A percentile compares a stretch with the other conserved stretches of the same genome.
phyloP scores from a whole-genome alignment of 2,329 filamentous ascomycete species.

The Didymella lethalis region DNA sequence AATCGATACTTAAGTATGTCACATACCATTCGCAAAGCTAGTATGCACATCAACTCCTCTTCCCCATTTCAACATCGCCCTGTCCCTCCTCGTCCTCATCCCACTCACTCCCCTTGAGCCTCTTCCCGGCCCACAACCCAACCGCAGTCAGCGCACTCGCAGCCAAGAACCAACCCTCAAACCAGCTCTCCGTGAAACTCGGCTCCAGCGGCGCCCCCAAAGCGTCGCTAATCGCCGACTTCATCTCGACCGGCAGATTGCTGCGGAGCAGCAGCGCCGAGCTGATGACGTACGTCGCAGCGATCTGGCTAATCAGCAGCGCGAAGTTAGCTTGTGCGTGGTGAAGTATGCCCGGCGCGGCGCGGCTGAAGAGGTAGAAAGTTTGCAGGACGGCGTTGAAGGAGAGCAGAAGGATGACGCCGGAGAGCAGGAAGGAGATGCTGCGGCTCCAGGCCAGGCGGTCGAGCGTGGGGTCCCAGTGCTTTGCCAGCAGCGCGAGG shows the following conservation, averaged over 20 bases:
- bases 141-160: slow-evolving; percentile 70
- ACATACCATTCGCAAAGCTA: no score
- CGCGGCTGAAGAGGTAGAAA: slow-evolving; percentile 79
- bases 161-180: slow-evolving; percentile 83
- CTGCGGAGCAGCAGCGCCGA: slow-evolving; percentile 78
- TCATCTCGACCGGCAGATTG: slow-evolving; percentile 79
- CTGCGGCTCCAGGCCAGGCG: slow-evolving; percentile 83
- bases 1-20: no score
- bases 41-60: slow-evolving; percentile 61
- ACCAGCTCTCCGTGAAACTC: slow-evolving; percentile 80
- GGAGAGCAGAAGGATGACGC: slow-evolving; percentile 81
- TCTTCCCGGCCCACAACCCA: slow-evolving; percentile 78
- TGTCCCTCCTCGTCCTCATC: slow-evolving; percentile 51
- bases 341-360: slow-evolving; percentile 74
- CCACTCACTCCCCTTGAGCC: slow-evolving; percentile 57
- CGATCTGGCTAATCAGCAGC: slow-evolving; percentile 79
- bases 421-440: slow-evolving; percentile 83
- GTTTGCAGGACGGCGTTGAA: slow-evolving; percentile 87
- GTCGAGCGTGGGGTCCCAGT: slow-evolving; percentile 85
- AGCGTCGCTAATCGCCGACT: slow-evolving; percentile 78
- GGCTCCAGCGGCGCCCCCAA: slow-evolving; percentile 78
- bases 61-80: slow-evolving; percentile 74
- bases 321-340: slow-evolving; percentile 81
- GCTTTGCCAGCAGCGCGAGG: slow-evolving; percentile 78
- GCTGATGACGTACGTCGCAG: slow-evolving; percentile 84